phyloP scores from a whole-genome alignment of 108 stramenopile species.

The Seminavis robusta region DNA sequence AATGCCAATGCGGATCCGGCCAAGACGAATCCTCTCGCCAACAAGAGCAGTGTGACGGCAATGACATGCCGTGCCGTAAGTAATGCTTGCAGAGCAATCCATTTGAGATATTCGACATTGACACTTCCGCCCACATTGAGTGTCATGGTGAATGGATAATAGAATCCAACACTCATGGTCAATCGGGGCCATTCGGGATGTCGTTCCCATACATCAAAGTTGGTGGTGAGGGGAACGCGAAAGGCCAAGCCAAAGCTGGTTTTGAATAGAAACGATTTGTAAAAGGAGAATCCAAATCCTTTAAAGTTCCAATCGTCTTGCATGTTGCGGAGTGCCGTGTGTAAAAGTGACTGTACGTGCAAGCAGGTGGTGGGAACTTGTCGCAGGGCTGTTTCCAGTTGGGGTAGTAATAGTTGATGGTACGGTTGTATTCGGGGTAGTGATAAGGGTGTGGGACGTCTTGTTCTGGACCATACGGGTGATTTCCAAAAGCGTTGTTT shows the following conservation, averaged over 20 bases:
- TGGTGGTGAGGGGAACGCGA: slow-evolving; percentile 56
- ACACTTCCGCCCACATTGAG: slow-evolving; percentile 52
- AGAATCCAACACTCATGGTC: slow-evolving; percentile 41
- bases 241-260: slow-evolving; percentile 50
- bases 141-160: slow-evolving; percentile 55
- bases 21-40: slow-evolving; percentile 12
- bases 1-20: slow-evolving; percentile 5
- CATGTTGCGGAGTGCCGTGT: no score
- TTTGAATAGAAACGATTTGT: slow-evolving; percentile 57
- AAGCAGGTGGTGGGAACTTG: no score
- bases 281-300: slow-evolving; percentile 61
- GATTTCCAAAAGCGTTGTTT: neutral
- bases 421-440: slow-evolving; percentile 1
- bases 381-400: slow-evolving; percentile 5
- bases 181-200: slow-evolving; percentile 48
- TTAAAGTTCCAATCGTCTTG: slow-evolving; percentile 70
- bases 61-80: slow-evolving; percentile 12
- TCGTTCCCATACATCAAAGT: slow-evolving; percentile 63
- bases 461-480: neutral
- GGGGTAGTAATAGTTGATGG: slow-evolving; percentile 1
- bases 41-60: slow-evolving; percentile 2
- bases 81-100: slow-evolving; percentile 25
- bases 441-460: neutral
- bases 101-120: slow-evolving; percentile 56
- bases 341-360: no score